These are phyloP conservation scores for Sugiyamaella japonica DNA, from an alignment of 1,139 yeast species.

Conservation along the genomic window DNA sequence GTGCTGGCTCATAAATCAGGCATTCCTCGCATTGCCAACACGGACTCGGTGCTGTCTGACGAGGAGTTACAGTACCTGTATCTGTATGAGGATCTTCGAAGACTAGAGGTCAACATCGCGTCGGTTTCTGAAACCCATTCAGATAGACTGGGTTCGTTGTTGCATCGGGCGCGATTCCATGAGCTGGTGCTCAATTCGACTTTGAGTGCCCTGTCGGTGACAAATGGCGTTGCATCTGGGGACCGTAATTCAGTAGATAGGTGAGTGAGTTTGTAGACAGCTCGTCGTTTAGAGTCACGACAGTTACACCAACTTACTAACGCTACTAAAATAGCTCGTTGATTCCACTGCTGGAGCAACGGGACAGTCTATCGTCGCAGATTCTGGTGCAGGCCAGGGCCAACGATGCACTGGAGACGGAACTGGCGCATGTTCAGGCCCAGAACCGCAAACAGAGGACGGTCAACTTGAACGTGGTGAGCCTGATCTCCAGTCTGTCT, in stretches of 20 bases:
- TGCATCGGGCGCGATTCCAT: slow-evolving; percentile 13
- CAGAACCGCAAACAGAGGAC: slow-evolving; percentile 7
- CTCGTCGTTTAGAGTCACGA: not conserved
- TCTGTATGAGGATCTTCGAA: slow-evolving; percentile 17
- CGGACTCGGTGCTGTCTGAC: slow-evolving; percentile 19
- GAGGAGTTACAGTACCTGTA: slow-evolving; percentile 25
- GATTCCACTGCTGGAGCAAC: slow-evolving; percentile 17
- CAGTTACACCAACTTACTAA: no score
- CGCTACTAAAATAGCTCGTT: slow-evolving; percentile 12
- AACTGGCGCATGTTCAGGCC: slow-evolving; percentile 1
- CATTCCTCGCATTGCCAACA: slow-evolving; percentile 23
- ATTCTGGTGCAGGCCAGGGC: slow-evolving; percentile 1
- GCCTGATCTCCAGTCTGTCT: not conserved
- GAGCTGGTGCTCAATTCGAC: slow-evolving; percentile 18
- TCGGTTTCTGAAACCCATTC: not conserved
- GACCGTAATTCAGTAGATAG: slow-evolving; percentile 9
- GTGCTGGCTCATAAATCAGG: slow-evolving; percentile 24
- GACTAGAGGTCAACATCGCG: slow-evolving; percentile 5
- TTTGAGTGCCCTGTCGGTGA: slow-evolving; percentile 1
- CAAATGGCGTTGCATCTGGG: slow-evolving; percentile 9
- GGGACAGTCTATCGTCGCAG: slow-evolving; percentile 23
- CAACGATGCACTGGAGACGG: slow-evolving; percentile 6
- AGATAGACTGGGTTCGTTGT: not conserved
- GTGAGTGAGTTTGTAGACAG: slow-evolving; percentile 15
- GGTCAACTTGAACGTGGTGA: slow-evolving; percentile 13